Percentiles rank a stretch among this genome's conserved stretches.
phyloP scores from a whole-genome alignment of 495 filamentous ascomycete genomes.

The Articulospora tetracladia region DNA sequence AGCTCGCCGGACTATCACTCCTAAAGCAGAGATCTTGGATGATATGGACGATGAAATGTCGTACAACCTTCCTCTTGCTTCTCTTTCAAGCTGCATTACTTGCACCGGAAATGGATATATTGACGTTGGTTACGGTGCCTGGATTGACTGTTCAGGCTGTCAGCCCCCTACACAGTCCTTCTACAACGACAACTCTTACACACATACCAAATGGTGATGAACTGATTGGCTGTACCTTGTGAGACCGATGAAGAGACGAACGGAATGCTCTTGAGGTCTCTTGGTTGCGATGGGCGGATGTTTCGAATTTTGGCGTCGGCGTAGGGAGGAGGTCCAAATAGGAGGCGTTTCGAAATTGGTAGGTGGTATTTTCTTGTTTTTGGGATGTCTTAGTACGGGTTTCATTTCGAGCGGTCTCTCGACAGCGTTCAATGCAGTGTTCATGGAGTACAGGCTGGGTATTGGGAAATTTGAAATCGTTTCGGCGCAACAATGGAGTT shows the following conservation, averaged over 20 bases:
- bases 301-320: slow-evolving; percentile 10
- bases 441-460: too few relatives aligned
- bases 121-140: neutral
- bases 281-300: neutral
- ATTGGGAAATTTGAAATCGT: neutral
- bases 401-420: neutral
- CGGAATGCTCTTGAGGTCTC: neutral
- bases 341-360: neutral
- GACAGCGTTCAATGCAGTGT: neutral
- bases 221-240: neutral
- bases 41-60: neutral
- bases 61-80: neutral
- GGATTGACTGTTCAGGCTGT: neutral
- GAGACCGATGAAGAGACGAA: neutral
- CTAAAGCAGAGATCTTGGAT: neutral
- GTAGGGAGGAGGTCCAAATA: slow-evolving; percentile 11
- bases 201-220: neutral
- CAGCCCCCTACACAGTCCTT: neutral
- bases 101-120: neutral
- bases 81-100: neutral
- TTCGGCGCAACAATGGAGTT: neutral
- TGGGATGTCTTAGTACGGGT: neutral
- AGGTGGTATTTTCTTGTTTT: slow-evolving; percentile 25
- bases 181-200: neutral
- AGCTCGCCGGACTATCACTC: neutral